Conservation (phyloP, 441 rosid genomes). For the Aleurites moluccanus region DNA sequence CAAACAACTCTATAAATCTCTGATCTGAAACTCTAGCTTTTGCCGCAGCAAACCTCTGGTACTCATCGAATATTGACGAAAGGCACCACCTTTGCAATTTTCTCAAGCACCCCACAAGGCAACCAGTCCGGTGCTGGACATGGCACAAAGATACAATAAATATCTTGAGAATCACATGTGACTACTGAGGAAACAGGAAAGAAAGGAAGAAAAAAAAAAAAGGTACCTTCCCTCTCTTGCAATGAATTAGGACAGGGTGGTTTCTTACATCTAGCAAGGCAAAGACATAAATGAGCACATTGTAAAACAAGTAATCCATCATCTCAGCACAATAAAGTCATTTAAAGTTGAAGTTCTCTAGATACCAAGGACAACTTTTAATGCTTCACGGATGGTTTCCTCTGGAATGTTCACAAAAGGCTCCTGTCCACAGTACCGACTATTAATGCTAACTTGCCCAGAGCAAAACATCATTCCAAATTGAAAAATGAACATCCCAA, state of each 20-base stretch:
- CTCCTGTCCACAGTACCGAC: slow-evolving; percentile 41
- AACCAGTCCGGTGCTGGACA: slow-evolving; percentile 85
- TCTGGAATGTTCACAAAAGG: slow-evolving; percentile 79
- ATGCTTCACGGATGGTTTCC: slow-evolving; percentile 69
- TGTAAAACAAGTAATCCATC: slow-evolving; percentile 21
- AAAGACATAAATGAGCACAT: slow-evolving; percentile 27
- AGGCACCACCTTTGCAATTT: slow-evolving; percentile 83
- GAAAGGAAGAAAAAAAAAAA: neutral
- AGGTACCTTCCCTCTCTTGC: slow-evolving; percentile 83
- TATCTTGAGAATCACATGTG: neutral
- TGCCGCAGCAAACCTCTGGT: slow-evolving; percentile 55
- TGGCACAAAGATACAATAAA: neutral
- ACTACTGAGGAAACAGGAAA: neutral
- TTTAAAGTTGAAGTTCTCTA: slow-evolving; percentile 41
- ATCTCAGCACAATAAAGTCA: slow-evolving; percentile 18
- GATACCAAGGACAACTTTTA: slow-evolving; percentile 68
- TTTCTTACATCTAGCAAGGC: slow-evolving; percentile 65
- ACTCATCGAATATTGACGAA: slow-evolving; percentile 74
- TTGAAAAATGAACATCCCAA: neutral
- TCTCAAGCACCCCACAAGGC: slow-evolving; percentile 88
- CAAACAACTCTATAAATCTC: slow-evolving; percentile 62
- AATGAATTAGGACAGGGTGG: slow-evolving; percentile 83
- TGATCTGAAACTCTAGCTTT: slow-evolving; percentile 63
- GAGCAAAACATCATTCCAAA: neutral
- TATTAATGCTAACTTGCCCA: neutral